Base-by-base conservation (phyloP, 257 asterid genomes). In the Solanum chiquidenum region DNA sequence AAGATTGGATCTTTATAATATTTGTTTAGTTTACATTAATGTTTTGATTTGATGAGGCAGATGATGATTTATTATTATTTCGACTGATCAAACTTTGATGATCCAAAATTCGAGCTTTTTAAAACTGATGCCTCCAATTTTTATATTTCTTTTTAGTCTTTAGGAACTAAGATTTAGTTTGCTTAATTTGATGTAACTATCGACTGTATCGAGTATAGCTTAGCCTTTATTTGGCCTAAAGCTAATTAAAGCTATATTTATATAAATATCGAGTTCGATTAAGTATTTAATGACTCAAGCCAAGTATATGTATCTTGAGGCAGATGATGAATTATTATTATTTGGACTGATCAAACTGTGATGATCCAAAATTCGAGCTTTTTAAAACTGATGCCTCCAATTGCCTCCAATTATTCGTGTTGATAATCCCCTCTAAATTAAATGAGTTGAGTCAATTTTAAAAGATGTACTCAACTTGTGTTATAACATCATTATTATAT, bases 101-200 rank as follows among this genome's bases (percentile, higher is more conserved):
- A n/a, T 80, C 64, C 89, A 79, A 87, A 87, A 87, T 80, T 68
- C 86, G 86, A 87, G 89, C 89, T 87, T 87, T 87, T 87, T 87
- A 87, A 79, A 80, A 87, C 89, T 87, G 86, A 87, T 87, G 89
- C 89, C 86, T 75, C 60, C n/a, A 12, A n/a, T 71, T 23, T 37
- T 38, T 38, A 38, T 38, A 38, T 5, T 52, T 49, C 58, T 40
- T 40, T 40, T 44, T 44, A 44, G 52, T 44, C 52, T 52, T 52
- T 6, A 18, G 9, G 4, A 52, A 6, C 62, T 18, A 52, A 6
- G n/a, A 2, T 52, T 18, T 52, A 18, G 62, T 52, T 16, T 52
- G 4, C 60, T 6, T 52, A 16, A 52, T 16, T 52, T 0, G 9
- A 52, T 16, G 0, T 16, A 52, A 52, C 1, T 52, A 16, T 52